Evolutionary conservation across 176 grass and related monocot species (phyloP), one percentile per base, ranked within the genome.

Genomic region (Dactylis glomerata): DNA sequence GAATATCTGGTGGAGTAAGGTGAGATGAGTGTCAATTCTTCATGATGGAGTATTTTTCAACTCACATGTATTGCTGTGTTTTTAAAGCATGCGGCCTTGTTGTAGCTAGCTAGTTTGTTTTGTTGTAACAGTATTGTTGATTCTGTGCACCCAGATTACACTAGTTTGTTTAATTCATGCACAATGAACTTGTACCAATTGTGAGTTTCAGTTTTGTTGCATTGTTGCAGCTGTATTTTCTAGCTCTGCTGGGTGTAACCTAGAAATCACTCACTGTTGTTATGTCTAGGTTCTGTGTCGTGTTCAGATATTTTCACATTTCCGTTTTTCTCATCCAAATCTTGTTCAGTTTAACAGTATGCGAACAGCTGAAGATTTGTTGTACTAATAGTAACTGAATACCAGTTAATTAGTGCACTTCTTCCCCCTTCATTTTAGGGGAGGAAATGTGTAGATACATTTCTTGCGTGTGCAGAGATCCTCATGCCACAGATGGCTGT

Each of bases 111-210:
- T 79, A 78, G 73, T 12, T 34, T 81, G 19, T 47, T 37, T 72
- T 45, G 36, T 20, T 64, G 37, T 78, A 73, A 51, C 80, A 79
- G 26, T 57, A 47, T 38, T 59, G 81, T 56, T 80, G 34, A 49
- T 49, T 65, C 65, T 73, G 16, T 66, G 58, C 57, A 4, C 9
- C 26, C 56, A 78, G 73, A 90, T 68, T 86, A 57, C 45, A 55
- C 71, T 87, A 83, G 80, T 40, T 78, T 83, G 50, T 82, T 50
- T 41, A 82, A 57, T 86, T 87, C 22, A 74, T 79, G 28, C 28
- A 32, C 46, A 50, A 33, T 68, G 67, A 67, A 74, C 30, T 83
- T 79, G 66, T 83, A 41, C 58, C 45, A 58, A 73, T 63, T 74
- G 51, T 69, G 32, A 51, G 58, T 71, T 37, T 65, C 79, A 34